phyloP scores from a whole-genome alignment of 1,284 basidiomycete species.

The Paramarasmius palmivorus region DNA sequence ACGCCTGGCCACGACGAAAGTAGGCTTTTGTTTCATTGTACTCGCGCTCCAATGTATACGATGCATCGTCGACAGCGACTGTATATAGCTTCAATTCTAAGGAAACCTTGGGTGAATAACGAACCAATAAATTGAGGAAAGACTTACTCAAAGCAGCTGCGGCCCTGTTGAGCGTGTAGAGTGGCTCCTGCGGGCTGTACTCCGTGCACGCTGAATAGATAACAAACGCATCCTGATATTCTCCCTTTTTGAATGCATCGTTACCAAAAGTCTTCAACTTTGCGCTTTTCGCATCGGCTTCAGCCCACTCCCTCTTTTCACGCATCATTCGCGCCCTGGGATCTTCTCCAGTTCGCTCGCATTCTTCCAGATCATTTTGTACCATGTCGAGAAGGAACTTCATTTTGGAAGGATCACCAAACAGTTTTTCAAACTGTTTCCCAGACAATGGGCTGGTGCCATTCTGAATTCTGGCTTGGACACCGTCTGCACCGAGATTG shows the following conservation, averaged over 20 bases:
- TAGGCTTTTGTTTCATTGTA: conserved; percentile 1
- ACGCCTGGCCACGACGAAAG: conserved; percentile 1
- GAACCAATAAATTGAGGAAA: background rate
- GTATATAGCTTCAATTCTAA: conserved; percentile 7
- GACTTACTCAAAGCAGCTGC: conserved; percentile 1
- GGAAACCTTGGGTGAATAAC: too few species aligned
- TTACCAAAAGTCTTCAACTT: conserved; percentile 10
- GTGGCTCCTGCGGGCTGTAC: conserved; percentile 13
- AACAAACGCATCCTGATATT: conserved; percentile 16
- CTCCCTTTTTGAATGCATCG: conserved; percentile 14
- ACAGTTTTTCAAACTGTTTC: background rate
- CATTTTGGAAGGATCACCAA: background rate
- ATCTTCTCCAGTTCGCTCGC: background rate
- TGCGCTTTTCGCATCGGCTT: conserved; percentile 7
- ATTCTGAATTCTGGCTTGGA: background rate
- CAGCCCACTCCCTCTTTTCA: conserved; percentile 8
- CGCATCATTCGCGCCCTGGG: background rate
- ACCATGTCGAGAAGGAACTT: background rate
- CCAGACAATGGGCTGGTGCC: background rate
- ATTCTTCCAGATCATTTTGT: background rate
- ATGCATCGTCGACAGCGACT: conserved; percentile 35
- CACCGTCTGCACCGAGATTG: background rate
- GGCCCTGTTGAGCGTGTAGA: conserved; percentile 1
- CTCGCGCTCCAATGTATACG: background rate
- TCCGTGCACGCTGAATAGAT: conserved; percentile 15